phyloP scores from a whole-genome alignment of 306 rosid species.

The Canavalia ensiformis region DNA sequence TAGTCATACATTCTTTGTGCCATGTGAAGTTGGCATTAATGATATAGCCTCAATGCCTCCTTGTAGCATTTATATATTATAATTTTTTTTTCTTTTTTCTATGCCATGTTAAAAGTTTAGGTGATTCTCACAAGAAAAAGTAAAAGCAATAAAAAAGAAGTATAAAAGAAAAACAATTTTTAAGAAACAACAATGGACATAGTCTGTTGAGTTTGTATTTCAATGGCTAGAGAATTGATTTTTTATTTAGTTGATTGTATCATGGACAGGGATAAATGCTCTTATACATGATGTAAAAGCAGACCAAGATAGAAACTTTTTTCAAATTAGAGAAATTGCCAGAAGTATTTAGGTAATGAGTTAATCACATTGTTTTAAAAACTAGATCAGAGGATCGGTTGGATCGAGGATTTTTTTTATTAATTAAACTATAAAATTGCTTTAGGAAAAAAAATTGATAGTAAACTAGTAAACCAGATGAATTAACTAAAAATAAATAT shows the following conservation, averaged over 20 bases:
- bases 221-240: conserved; percentile 11
- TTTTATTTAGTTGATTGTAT: conserved; percentile 47
- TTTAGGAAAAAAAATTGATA: no score
- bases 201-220: not conserved
- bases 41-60: not conserved
- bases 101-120: not conserved
- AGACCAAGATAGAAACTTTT: conserved; percentile 60
- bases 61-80: not conserved
- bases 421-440: no score
- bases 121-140: not conserved
- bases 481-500: no score
- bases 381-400: no score
- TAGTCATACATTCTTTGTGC: not conserved
- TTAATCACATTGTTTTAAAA: no score
- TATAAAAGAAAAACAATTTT: not conserved
- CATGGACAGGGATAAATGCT: conserved; percentile 35
- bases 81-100: not conserved
- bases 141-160: not conserved
- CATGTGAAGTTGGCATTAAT: conserved; percentile 25
- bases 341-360: no score
- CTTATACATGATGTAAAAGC: conserved; percentile 47
- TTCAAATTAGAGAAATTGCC: conserved; percentile 37
- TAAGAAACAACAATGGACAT: not conserved
- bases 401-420: no score
- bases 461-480: no score